A percentile compares a stretch with the other conserved stretches of the same genome.
phyloP scores from a whole-genome alignment of 768 basidiomycete genomes.

The Podaxis sp. region DNA sequence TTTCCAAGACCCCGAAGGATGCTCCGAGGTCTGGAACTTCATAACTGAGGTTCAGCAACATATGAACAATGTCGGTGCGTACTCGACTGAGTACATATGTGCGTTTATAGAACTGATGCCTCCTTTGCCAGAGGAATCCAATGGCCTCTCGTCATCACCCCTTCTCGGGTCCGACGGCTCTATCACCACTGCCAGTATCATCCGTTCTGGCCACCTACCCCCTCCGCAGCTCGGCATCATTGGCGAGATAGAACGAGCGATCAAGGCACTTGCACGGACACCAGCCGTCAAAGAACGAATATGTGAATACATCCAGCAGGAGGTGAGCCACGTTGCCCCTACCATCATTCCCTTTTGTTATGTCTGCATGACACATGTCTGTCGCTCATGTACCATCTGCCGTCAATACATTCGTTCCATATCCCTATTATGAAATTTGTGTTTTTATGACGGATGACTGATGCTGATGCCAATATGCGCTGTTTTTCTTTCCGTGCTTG shows the following conservation, averaged over 20 bases:
- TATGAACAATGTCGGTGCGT: slow-evolving; percentile 61
- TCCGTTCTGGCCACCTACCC: slow-evolving; percentile 72
- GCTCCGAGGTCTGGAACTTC: slow-evolving; percentile 96
- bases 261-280: slow-evolving; percentile 73
- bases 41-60: slow-evolving; percentile 90
- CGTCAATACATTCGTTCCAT: slow-evolving; percentile 12
- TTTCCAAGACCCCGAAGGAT: slow-evolving; percentile 95
- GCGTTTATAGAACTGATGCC: slow-evolving; percentile 10
- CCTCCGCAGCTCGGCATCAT: slow-evolving; percentile 74
- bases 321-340: slow-evolving; percentile 46
- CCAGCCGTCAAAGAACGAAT: slow-evolving; percentile 74
- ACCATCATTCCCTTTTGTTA: slow-evolving; percentile 8
- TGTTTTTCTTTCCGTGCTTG: slow-evolving; percentile 14
- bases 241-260: slow-evolving; percentile 71
- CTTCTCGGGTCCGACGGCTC: slow-evolving; percentile 50
- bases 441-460: slow-evolving; percentile 10
- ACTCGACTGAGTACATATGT: background rate
- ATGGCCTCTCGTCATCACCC: slow-evolving; percentile 55
- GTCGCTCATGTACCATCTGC: slow-evolving; percentile 10
- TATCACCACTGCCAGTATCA: slow-evolving; percentile 58
- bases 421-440: background rate
- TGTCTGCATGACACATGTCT: slow-evolving; percentile 6
- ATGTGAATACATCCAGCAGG: slow-evolving; percentile 83
- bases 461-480: slow-evolving; percentile 24
- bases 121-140: slow-evolving; percentile 27